Evolutionary conservation across 805 yeast species (phyloP).

Genomic region (Saccharomycopsis sp.): DNA sequence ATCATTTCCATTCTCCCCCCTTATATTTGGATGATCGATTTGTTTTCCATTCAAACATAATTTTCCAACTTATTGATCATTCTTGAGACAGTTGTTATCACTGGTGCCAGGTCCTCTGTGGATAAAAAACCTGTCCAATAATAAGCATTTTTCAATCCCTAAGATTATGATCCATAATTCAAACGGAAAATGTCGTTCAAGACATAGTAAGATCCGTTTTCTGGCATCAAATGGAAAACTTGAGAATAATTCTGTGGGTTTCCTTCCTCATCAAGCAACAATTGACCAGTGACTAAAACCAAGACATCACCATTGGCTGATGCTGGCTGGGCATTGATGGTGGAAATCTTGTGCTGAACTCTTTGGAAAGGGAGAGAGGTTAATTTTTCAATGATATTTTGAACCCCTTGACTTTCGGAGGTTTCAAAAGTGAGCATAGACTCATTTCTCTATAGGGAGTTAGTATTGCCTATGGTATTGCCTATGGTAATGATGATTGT

Average conservation of each 20-base stretch:
- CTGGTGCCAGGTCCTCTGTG: too few relatives aligned
- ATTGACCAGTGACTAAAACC: slow-evolving; percentile 96
- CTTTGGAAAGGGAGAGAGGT: slow-evolving; percentile 84
- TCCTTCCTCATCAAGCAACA: slow-evolving; percentile 85
- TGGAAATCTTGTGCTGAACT: slow-evolving; percentile 88
- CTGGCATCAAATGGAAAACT: slow-evolving; percentile 95
- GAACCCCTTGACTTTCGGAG: slow-evolving; percentile 90
- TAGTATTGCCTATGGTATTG: not conserved
- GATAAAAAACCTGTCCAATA: too few relatives aligned
- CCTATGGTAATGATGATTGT: not conserved
- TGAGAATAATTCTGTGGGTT: slow-evolving; percentile 96
- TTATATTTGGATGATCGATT: not conserved
- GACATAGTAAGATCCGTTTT: slow-evolving; percentile 83
- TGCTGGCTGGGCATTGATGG: slow-evolving; percentile 97
- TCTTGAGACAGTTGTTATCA: too few relatives aligned
- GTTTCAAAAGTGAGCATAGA: slow-evolving; percentile 97
- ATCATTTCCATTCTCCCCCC: not conserved
- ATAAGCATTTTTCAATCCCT: not conserved
- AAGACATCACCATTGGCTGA: slow-evolving; percentile 87
- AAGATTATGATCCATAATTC: slow-evolving; percentile 57
- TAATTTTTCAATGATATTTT: slow-evolving; percentile 87
- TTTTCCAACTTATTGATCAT: too few relatives aligned
- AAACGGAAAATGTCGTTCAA: slow-evolving; percentile 96
- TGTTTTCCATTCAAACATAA: not conserved
- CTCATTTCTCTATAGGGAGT: slow-evolving; percentile 59